Evolutionary conservation across 176 grass and related monocot genomes (phyloP).

Genomic region (Aegilops longissima): DNA sequence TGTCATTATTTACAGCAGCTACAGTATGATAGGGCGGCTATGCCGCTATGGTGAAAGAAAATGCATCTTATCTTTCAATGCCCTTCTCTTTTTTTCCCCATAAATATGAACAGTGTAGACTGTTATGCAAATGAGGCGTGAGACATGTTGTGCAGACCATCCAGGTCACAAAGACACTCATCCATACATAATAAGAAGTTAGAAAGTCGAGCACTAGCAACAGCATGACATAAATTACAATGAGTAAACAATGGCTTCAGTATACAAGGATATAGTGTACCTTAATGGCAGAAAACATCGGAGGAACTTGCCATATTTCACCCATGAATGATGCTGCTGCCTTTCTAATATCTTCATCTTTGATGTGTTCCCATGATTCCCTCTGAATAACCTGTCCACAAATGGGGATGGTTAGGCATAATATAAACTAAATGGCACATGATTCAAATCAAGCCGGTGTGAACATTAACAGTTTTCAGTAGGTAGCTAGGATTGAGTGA

Average conservation of each 20-base stretch:
- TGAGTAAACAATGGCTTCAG: background rate
- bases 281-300: conserved; percentile 99
- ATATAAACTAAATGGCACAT: conserved; percentile 7
- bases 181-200: background rate
- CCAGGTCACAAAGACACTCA: background rate
- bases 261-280: conserved; percentile 41
- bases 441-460: background rate
- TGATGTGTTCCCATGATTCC: conserved; percentile 97
- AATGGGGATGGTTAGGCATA: background rate
- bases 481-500: background rate
- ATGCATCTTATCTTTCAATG: background rate
- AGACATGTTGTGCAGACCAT: background rate
- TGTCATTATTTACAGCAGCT: background rate
- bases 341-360: conserved; percentile 89
- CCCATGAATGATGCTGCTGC: conserved; percentile 73
- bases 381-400: conserved; percentile 73
- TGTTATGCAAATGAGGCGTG: background rate
- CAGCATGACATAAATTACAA: background rate
- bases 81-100: background rate
- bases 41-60: background rate
- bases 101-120: background rate
- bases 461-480: background rate
- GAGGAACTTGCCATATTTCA: conserved; percentile 98
- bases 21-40: background rate
- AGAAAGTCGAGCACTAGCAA: background rate